These are phyloP conservation scores for Lachnellula subtilissima DNA, from an alignment of 2,329 filamentous ascomycete species.

Conservation along the genomic window DNA sequence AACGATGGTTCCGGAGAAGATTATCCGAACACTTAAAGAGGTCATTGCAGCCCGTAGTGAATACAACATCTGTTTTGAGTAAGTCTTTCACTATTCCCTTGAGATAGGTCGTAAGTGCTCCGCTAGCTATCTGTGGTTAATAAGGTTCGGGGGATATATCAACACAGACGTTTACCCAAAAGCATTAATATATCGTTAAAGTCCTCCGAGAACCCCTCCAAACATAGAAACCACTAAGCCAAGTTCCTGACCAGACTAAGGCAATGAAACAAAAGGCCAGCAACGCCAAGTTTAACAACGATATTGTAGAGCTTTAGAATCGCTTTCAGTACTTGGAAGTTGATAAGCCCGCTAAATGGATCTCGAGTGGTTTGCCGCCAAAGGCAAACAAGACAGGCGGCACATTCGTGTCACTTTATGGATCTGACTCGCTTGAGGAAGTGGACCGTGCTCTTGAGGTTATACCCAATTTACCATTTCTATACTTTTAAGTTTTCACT, in stretches of 20 bases:
- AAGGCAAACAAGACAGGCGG: not conserved
- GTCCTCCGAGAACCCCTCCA: not conserved
- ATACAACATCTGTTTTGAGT: not conserved
- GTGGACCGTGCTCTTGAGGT: no score
- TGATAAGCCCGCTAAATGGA: not conserved
- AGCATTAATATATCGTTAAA: not conserved
- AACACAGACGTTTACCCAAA: not conserved
- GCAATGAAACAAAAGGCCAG: not conserved
- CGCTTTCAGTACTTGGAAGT: not conserved
- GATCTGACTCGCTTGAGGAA: no score
- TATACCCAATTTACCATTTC: no score
- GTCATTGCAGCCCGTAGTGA: not conserved
- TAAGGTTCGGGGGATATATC: not conserved
- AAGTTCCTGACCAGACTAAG: not conserved
- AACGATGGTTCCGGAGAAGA: not conserved
- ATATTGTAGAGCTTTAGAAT: not conserved
- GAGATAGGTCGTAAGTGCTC: no score
- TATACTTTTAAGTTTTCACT: no score
- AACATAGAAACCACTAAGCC: not conserved
- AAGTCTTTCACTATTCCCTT: not conserved
- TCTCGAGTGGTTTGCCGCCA: not conserved
- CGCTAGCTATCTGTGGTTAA: no score
- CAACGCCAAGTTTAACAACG: not conserved
- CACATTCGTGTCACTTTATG: not conserved
- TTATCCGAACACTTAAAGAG: conserved; percentile 1